These are phyloP conservation scores for Claviceps africana DNA, from an alignment of 2,329 filamentous ascomycete species.

Conservation along the genomic window DNA sequence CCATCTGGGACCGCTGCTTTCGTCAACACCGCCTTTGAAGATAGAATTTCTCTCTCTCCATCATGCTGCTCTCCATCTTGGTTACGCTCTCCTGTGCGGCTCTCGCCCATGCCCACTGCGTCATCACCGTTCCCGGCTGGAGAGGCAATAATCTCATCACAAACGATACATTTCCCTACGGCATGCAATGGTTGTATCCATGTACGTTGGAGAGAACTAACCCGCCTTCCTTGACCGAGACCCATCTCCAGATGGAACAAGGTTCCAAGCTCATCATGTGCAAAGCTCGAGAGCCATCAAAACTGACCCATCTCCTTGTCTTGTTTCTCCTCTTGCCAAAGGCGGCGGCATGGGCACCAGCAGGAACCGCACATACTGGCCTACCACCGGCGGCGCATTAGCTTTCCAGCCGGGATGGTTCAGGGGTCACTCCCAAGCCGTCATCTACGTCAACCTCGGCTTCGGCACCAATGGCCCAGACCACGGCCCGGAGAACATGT, in stretches of 20 bases:
- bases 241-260: not conserved
- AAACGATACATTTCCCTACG: conserved; percentile 67
- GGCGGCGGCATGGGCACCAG: conserved; percentile 72
- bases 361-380: conserved; percentile 83
- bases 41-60: not conserved
- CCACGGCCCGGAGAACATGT: conserved; percentile 69
- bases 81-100: conserved; percentile 30
- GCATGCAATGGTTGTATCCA: conserved; percentile 92
- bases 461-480: conserved; percentile 55
- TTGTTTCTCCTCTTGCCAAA: conserved; percentile 20
- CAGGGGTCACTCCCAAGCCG: conserved; percentile 66
- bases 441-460: conserved; percentile 85
- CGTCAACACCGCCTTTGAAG: not conserved
- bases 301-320: not conserved
- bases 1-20: not conserved
- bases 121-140: conserved; percentile 78
- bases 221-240: not conserved
- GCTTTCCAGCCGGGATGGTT: conserved; percentile 94
- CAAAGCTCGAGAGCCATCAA: not conserved
- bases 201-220: conserved; percentile 47
- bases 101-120: conserved; percentile 53
- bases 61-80: conserved; percentile 6
- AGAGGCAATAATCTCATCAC: conserved; percentile 74
- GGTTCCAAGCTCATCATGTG: not conserved
- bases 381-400: conserved; percentile 71